Conservation (phyloP, 2,329 filamentous ascomycete genomes). For the Metarhizium album region DNA sequence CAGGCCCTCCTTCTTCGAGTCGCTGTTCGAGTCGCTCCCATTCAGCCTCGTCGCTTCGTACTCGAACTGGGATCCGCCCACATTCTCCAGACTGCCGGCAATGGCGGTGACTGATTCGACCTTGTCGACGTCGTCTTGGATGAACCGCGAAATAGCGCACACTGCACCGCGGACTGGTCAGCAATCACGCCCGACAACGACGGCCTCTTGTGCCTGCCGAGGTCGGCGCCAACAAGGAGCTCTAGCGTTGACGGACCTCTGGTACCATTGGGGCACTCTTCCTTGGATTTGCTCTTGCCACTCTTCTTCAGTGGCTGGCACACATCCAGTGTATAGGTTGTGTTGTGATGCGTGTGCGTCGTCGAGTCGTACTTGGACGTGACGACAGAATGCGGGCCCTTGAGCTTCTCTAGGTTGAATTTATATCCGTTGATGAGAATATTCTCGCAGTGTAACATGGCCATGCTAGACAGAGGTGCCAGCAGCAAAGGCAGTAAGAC, state of each 20-base stretch:
- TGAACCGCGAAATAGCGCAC: constrained; percentile 59
- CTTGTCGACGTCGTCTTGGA: constrained; percentile 36
- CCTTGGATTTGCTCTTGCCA: constrained; percentile 40
- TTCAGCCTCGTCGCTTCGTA: constrained; percentile 56
- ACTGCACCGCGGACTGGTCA: constrained; percentile 33
- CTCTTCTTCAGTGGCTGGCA: constrained; percentile 57
- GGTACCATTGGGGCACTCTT: constrained; percentile 59
- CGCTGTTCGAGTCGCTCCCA: constrained; percentile 49
- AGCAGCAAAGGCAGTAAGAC: constrained; percentile 27
- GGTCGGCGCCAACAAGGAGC: background rate
- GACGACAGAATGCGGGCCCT: constrained; percentile 59
- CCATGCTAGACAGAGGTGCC: constrained; percentile 26
- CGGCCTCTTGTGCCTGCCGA: background rate
- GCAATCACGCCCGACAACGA: background rate
- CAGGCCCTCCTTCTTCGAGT: constrained; percentile 61
- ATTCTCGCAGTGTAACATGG: constrained; percentile 51
- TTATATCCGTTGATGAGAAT: constrained; percentile 45
- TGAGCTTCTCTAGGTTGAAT: constrained; percentile 55
- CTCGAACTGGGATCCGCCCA: constrained; percentile 50
- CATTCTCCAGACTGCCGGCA: constrained; percentile 55
- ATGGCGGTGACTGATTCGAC: constrained; percentile 57
- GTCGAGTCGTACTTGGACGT: constrained; percentile 42
- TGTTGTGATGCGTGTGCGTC: constrained; percentile 47
- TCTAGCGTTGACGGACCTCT: constrained; percentile 46
- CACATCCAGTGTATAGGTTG: constrained; percentile 72